Conservation (phyloP, 768 basidiomycete genomes). For the Tylopilus vinaceipallidus region DNA sequence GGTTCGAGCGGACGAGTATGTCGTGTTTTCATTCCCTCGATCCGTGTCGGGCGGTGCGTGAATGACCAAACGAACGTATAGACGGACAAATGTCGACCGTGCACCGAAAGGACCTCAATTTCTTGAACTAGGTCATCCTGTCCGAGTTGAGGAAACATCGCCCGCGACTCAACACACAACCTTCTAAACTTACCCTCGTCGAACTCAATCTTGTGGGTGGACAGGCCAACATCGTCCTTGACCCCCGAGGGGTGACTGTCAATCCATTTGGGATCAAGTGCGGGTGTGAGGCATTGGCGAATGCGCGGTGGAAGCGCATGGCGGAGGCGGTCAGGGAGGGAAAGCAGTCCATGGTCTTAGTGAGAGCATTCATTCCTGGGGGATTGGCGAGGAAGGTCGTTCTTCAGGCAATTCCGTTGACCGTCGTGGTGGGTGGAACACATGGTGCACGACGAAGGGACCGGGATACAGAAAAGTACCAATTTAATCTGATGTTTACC, state of each 20-base stretch:
- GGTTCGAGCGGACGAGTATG: slow-evolving; percentile 20
- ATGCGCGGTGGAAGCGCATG: slow-evolving; percentile 25
- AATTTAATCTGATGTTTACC: slow-evolving; percentile 25
- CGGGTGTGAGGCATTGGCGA: slow-evolving; percentile 21
- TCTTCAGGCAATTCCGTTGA: slow-evolving; percentile 26
- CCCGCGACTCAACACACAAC: slow-evolving; percentile 6
- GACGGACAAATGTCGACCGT: slow-evolving; percentile 25
- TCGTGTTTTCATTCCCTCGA: background rate
- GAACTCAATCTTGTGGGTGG: slow-evolving; percentile 25
- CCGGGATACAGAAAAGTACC: slow-evolving; percentile 9
- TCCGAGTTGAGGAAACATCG: slow-evolving; percentile 23
- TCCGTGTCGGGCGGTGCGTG: background rate
- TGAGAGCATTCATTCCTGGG: slow-evolving; percentile 28
- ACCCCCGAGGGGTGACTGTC: slow-evolving; percentile 16
- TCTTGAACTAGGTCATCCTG: slow-evolving; percentile 27
- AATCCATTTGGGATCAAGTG: slow-evolving; percentile 29
- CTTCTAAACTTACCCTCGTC: slow-evolving; percentile 22
- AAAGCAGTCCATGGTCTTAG: slow-evolving; percentile 18
- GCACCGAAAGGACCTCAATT: slow-evolving; percentile 25
- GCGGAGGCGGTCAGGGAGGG: slow-evolving; percentile 14
- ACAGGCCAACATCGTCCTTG: slow-evolving; percentile 15
- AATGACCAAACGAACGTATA: slow-evolving; percentile 1
- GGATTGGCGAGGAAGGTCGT: slow-evolving; percentile 28
- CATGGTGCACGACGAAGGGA: slow-evolving; percentile 1
- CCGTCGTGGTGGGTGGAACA: slow-evolving; percentile 6